These are phyloP conservation scores for Acer negundo DNA, from an alignment of 345 rosid genomes.

Conservation along the genomic window DNA sequence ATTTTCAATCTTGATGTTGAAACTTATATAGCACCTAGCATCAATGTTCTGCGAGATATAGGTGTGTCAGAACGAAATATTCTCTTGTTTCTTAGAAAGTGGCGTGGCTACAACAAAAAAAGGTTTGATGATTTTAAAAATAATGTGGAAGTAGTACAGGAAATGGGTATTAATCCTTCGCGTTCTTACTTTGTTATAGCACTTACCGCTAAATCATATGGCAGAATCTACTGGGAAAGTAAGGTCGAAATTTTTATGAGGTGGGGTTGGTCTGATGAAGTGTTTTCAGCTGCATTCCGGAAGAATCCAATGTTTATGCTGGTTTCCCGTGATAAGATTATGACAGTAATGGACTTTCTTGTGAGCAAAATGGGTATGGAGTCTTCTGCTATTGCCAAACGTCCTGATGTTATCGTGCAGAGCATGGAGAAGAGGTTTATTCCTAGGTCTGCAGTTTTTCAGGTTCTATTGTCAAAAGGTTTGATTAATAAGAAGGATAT, in stretches of 20 bases:
- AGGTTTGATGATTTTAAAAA: neutral
- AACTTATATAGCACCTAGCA: neutral
- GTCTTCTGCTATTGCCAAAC: slow-evolving; percentile 3
- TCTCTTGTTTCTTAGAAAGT: neutral
- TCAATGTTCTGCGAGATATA: slow-evolving; percentile 15
- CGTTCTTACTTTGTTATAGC: slow-evolving; percentile 18
- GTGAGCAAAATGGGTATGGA: slow-evolving; percentile 32
- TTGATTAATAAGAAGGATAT: slow-evolving; percentile 18
- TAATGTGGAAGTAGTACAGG: slow-evolving; percentile 20
- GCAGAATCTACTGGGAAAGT: slow-evolving; percentile 19
- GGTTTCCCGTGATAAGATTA: slow-evolving; percentile 17
- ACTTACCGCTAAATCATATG: neutral
- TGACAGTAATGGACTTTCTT: slow-evolving; percentile 22
- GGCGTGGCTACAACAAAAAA: neutral
- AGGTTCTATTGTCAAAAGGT: slow-evolving; percentile 21
- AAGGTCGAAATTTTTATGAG: slow-evolving; percentile 21
- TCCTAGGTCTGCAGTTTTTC: slow-evolving; percentile 31
- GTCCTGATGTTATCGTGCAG: neutral
- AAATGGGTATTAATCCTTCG: slow-evolving; percentile 31
- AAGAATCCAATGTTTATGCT: slow-evolving; percentile 14
- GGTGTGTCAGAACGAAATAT: slow-evolving; percentile 31
- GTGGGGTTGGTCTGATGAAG: slow-evolving; percentile 38
- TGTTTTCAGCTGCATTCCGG: slow-evolving; percentile 17
- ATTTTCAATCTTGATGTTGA: neutral
- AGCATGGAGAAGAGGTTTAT: slow-evolving; percentile 36